Base-by-base conservation (phyloP, 805 yeast species). In the Metschnikowia continentalis region DNA sequence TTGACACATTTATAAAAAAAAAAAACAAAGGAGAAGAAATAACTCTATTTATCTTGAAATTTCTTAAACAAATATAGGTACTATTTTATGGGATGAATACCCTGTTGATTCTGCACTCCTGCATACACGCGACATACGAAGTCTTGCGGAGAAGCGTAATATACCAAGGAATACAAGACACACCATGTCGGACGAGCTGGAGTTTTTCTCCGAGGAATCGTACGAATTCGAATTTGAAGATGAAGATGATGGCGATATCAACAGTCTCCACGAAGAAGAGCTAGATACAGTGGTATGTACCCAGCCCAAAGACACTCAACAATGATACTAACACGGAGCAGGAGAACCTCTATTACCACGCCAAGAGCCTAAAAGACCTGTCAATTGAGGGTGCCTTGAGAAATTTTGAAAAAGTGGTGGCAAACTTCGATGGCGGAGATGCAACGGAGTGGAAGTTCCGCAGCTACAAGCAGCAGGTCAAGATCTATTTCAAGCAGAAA, bases 391-490 rank as follows among this genome's bases (percentile, higher is more conserved):
- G 47, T 2, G 54, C 61, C 0, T 43, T 50, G 5, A 45, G 43
- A 2, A 42, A 51, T 6, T 53, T 67, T 32, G 52, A 57, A 32
- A 43, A 42, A 6, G 46, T 70, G 10, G 50, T 61, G 20, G 55
- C 53, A 32, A 40, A 46, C 13, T 45, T 61, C 3, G 68, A 66
- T 41, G 68, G 61, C 23, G 58, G 47, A 13, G 54, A 57, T 23
- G 61, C 59, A 45, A 53, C 58, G 30, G 65, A 63, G 26, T 74
- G 76, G 76, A 52, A 65, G 2, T 74, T 74, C 55, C 72, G 71
- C 48, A 61, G 76, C 5, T 58, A 56, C 47, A 76, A 76, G 54
- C 80, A 76, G 53, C 60, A 69, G 26, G 70, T 75, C 42, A 76
- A 76, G 56, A 58, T 75, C 15, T 46, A 58, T 37, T 71, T 61